A percentile compares a stretch with the other conserved stretches of the same genome.
phyloP scores from a whole-genome alignment of 2,329 filamentous ascomycete species.

The Nothophoma quercina region DNA sequence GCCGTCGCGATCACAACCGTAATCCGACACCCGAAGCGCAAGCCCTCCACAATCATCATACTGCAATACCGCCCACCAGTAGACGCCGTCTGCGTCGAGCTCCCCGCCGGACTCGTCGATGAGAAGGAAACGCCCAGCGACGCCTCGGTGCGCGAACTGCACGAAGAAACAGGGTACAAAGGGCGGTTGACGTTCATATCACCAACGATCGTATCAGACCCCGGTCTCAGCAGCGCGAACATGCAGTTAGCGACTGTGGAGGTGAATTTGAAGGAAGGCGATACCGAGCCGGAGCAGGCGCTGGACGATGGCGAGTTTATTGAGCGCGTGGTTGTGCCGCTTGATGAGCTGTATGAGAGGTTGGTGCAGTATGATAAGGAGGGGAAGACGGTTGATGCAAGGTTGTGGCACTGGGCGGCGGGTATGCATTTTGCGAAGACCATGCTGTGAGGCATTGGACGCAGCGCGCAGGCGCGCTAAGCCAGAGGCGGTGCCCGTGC shows the following conservation, averaged over 20 bases:
- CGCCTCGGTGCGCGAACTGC: constrained; percentile 65
- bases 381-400: constrained; percentile 64
- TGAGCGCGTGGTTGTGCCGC: constrained; percentile 65
- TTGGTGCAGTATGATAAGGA: constrained; percentile 56
- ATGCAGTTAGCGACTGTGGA: constrained; percentile 69
- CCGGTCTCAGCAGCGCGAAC: constrained; percentile 67
- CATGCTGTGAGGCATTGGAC: constrained; percentile 38
- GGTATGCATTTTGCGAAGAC: constrained; percentile 60
- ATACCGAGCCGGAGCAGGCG: constrained; percentile 62
- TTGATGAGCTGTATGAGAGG: constrained; percentile 63
- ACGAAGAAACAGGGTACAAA: constrained; percentile 69
- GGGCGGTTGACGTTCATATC: constrained; percentile 61
- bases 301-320: constrained; percentile 70
- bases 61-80: constrained; percentile 68
- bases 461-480: no score
- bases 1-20: constrained; percentile 67
- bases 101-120: constrained; percentile 68
- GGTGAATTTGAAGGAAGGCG: constrained; percentile 60
- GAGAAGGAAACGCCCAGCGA: constrained; percentile 63
- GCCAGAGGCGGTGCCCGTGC: no score
- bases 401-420: constrained; percentile 68
- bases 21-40: constrained; percentile 56
- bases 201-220: constrained; percentile 72
- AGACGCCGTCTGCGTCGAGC: constrained; percentile 65
- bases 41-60: constrained; percentile 62